Evolutionary conservation across 352 stramenopile species (phyloP).

Genomic region (Globisporangium viniferum): DNA sequence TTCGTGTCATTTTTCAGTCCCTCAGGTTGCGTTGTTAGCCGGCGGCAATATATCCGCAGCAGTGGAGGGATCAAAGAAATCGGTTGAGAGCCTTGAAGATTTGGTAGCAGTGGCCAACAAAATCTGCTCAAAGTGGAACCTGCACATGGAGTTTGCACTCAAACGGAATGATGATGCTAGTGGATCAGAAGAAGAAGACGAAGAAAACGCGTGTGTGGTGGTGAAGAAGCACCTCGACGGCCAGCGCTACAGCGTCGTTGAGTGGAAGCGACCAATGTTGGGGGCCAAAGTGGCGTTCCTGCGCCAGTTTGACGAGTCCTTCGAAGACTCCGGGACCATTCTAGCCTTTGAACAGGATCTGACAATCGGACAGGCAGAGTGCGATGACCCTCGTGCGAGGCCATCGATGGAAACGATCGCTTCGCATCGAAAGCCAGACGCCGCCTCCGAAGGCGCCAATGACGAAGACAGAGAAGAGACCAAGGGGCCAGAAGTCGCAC

Average conservation of each 20-base stretch:
- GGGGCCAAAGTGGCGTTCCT: conserved; percentile 46
- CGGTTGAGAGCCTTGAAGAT: conserved; percentile 5
- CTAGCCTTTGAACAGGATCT: neutral
- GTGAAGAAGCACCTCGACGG: conserved; percentile 49
- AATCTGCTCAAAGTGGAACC: conserved; percentile 50
- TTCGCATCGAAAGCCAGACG: conserved; percentile 18
- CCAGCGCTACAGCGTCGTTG: conserved; percentile 36
- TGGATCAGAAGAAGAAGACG: neutral
- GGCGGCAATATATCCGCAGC: neutral
- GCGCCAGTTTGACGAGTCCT: conserved; percentile 38
- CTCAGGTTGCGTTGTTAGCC: neutral
- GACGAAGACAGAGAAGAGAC: neutral
- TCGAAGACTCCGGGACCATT: conserved; percentile 21
- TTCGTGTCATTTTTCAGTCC: neutral
- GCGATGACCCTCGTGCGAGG: neutral
- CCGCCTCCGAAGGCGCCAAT: conserved; percentile 10
- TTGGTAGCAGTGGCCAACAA: conserved; percentile 56
- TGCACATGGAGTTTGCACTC: conserved; percentile 49
- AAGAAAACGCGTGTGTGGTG: conserved; percentile 20
- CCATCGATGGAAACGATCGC: conserved; percentile 14
- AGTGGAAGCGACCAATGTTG: conserved; percentile 43
- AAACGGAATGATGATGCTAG: conserved; percentile 3
- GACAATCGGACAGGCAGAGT: neutral
- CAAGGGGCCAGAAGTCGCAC: neutral
- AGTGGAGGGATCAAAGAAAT: neutral